Base-by-base conservation (phyloP, 2,329 filamentous ascomycete genomes). In the Arthrobotrys pseudoclavata region DNA sequence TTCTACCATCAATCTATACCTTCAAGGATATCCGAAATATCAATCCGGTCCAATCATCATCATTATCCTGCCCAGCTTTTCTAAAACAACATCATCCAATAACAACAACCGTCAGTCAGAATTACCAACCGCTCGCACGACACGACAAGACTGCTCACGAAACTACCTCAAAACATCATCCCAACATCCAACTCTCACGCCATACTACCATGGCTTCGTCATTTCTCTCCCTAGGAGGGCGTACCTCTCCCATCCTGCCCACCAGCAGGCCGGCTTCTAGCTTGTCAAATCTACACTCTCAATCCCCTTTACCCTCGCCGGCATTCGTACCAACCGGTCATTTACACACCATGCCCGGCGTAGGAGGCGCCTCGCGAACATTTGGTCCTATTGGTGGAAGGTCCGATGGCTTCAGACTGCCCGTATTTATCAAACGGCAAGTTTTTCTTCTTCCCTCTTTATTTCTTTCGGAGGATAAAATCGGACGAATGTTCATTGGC, bases 381-480 rank as follows among this genome's bases (percentile, higher is more conserved):
- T 77, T 77, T 34, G 74, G 74, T 24, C 74, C 74, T 12, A 77
- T 77, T 31, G 67, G 67, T 37, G 74, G 67, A n/a, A 70, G 74
- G 40, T 77, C 74, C 15, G 74, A 77, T 20, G 47, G 74, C 37
- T 77, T 77, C 45, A 77, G 47, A 52, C 4, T 77, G 18, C 74
- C 74, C 3, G 68, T 77, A 52, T 77, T 77, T 47, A 63, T 77
- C 53, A 77, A 77, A 42, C 50, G 74, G 74, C 34, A 68, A 62
- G 74, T 55, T 37, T 18, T 45, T 18, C 15, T 9, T 4, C 3
- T 42, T 42, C 6, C 7, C 6, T 42, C 15, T 42, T 42, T 18
- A 4, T 37, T 37, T 40, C 12, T 48, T 40, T 24, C 34, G 40
- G 22, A 52, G 40, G 57, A 22, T 24, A 18, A 50, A 18, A 42